Base-by-base conservation (phyloP, 805 yeast species). In the Tetrapisispora nanseiensis region DNA sequence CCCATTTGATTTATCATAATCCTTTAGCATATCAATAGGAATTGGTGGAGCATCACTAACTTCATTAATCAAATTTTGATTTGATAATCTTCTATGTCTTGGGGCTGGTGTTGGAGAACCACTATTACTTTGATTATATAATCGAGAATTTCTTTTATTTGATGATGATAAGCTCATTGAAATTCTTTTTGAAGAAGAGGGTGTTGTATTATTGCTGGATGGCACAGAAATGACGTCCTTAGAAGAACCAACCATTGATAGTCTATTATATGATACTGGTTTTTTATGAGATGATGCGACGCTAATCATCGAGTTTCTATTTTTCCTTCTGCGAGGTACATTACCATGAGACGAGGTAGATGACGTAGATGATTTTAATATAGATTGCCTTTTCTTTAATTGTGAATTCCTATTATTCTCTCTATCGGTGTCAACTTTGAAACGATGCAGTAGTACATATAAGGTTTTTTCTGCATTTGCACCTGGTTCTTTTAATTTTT, bases 401-500 rank as follows among this genome's bases (percentile, higher is more conserved):
- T 66, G 51, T 66, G 63, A 38, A 52, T 63, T 55, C 46, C 54
- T 47, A 41, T 49, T 10, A 36, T 40, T 46, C 40, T 63, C 63
- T 43, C 58, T 49, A 49, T 63, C 51, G 12, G 61, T 57, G 44
- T 82, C 87, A 47, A 75, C 76, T 47, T 92, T 71, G 61, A 86
- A 86, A 50, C 82, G 75, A 68, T 78, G 67, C 48, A 86, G 67
- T 34, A 86, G 63, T 49, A 82, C 82, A 63, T 86, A 86, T 53
- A 86, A 81, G 36, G 86, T 78, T 68, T 86, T 86, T 52, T 86
- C 95, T 1, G 87, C 72, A 52, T 78, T 81, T 21, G 81, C 76
- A 21, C 70, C 75, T 1, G 73, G 66, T 9, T 77, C 69, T 34
- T 74, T 55, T 36, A 86, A 67, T 48, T 75, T 73, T 9, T 68